Conservation (phyloP, 1,284 basidiomycete species). For the Marasmius tenuissimus region DNA sequence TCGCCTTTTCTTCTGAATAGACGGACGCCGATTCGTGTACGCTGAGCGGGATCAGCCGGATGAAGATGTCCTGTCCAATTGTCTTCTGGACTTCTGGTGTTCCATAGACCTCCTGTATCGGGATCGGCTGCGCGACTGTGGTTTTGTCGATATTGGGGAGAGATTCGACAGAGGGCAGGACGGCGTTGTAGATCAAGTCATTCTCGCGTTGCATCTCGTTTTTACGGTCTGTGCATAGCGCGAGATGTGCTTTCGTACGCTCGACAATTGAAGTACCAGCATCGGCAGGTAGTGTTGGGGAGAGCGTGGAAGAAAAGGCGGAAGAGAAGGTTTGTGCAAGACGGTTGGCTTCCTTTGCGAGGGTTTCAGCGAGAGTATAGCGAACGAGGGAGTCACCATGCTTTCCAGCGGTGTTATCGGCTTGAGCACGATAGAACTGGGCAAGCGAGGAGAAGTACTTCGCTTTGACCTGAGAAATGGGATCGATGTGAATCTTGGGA, state of each 20-base stretch:
- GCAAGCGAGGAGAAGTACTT: constrained; percentile 88
- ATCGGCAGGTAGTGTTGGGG: constrained; percentile 88
- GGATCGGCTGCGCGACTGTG: constrained; percentile 76
- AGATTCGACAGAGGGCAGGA: constrained; percentile 80
- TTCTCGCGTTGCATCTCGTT: constrained; percentile 86
- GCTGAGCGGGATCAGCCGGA: constrained; percentile 86
- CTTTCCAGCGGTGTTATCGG: constrained; percentile 76
- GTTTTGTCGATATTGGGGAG: constrained; percentile 83
- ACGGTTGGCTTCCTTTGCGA: constrained; percentile 84
- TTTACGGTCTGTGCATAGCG: constrained; percentile 77
- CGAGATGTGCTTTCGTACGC: constrained; percentile 81
- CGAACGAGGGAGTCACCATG: constrained; percentile 89
- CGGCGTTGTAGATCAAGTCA: constrained; percentile 98
- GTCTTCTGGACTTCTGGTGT: constrained; percentile 92
- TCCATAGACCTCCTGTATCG: constrained; percentile 93
- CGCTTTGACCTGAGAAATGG: constrained; percentile 69
- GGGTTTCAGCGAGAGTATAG: constrained; percentile 74
- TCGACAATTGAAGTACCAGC: constrained; percentile 78
- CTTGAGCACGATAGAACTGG: constrained; percentile 85
- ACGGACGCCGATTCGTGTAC: constrained; percentile 96
- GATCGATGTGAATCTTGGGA: neutral
- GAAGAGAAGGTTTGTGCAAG: constrained; percentile 73
- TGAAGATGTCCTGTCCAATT: constrained; percentile 92
- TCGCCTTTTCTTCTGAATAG: constrained; percentile 99
- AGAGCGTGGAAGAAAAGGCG: constrained; percentile 70